Percentiles rank a stretch among this genome's conserved stretches.
phyloP scores from a whole-genome alignment of 495 filamentous ascomycete genomes.

The Penicillium psychrofluorescens region DNA sequence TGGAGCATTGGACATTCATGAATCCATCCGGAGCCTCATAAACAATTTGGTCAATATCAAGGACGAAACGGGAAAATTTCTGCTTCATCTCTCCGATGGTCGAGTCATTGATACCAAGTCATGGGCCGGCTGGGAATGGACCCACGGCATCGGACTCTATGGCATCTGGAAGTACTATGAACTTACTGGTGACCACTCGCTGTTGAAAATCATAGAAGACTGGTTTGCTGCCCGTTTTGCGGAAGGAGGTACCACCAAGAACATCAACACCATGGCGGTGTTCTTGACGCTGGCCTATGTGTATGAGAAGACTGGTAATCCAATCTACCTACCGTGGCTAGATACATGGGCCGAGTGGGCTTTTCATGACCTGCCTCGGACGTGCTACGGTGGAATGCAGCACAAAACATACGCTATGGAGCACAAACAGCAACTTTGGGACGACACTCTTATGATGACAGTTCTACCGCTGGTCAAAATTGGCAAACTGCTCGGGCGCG shows the following conservation, averaged over 20 bases:
- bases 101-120: conserved; percentile 68
- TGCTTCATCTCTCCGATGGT: conserved; percentile 55
- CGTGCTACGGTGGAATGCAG: conserved; percentile 65
- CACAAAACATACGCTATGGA: conserved; percentile 60
- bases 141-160: conserved; percentile 64
- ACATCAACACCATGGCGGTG: conserved; percentile 70
- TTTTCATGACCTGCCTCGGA: conserved; percentile 62
- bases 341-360: conserved; percentile 69
- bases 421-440: conserved; percentile 67
- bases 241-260: conserved; percentile 60
- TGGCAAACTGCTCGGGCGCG: conserved; percentile 53
- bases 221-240: conserved; percentile 58
- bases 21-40: no score
- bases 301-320: conserved; percentile 53
- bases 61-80: conserved; percentile 58
- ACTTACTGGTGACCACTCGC: conserved; percentile 40
- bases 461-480: conserved; percentile 71
- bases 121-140: conserved; percentile 71
- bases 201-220: conserved; percentile 48
- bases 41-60: conserved; percentile 58
- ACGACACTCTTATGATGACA: conserved; percentile 79
- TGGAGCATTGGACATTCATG: no score
- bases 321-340: conserved; percentile 54
- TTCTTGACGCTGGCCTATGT: conserved; percentile 60
- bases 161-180: conserved; percentile 65